Percentiles rank a stretch among this genome's conserved stretches.
These are phyloP conservation scores for Halophytophthora polymorphica DNA, from an alignment of 352 stramenopile genomes.

Conservation along the genomic window DNA sequence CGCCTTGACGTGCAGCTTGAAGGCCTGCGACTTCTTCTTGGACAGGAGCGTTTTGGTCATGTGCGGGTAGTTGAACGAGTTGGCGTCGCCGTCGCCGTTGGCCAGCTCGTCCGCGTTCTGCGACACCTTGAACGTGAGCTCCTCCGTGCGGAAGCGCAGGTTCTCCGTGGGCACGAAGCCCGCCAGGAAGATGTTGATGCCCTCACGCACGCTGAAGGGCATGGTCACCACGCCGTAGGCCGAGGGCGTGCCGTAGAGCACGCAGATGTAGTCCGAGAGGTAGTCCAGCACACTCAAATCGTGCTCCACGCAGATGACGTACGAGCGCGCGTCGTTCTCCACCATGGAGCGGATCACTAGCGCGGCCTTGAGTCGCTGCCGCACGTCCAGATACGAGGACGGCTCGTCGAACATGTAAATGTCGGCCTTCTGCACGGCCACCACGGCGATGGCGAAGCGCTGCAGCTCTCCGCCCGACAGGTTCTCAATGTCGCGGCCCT, in stretches of 20 bases:
- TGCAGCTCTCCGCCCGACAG: slow-evolving; percentile 99
- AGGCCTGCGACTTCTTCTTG: slow-evolving; percentile 91
- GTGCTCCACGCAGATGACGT: slow-evolving; percentile 99
- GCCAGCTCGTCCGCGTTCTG: slow-evolving; percentile 90
- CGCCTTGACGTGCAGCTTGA: slow-evolving; percentile 97
- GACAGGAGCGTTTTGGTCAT: slow-evolving; percentile 99
- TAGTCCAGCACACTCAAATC: slow-evolving; percentile 99
- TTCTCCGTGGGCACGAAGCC: slow-evolving; percentile 99
- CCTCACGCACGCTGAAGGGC: slow-evolving; percentile 98
- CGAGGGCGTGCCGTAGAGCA: slow-evolving; percentile 97
- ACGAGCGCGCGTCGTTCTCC: slow-evolving; percentile 84
- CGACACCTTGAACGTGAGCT: slow-evolving; percentile 98
- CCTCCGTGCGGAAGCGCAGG: slow-evolving; percentile 97
- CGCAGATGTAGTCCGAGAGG: slow-evolving; percentile 99
- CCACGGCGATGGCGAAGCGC: slow-evolving; percentile 97
- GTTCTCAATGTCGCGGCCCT: slow-evolving; percentile 95
- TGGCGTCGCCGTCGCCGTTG: slow-evolving; percentile 84
- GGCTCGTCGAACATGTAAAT: slow-evolving; percentile 99
- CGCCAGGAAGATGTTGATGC: slow-evolving; percentile 99
- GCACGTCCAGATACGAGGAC: slow-evolving; percentile 99
- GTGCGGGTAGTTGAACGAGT: slow-evolving; percentile 94
- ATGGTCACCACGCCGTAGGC: slow-evolving; percentile 99
- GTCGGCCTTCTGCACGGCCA: slow-evolving; percentile 94
- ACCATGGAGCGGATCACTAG: slow-evolving; percentile 97
- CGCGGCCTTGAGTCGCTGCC: slow-evolving; percentile 97